Conservation (phyloP, 2,329 filamentous ascomycete genomes). For the Alternaria solani region DNA sequence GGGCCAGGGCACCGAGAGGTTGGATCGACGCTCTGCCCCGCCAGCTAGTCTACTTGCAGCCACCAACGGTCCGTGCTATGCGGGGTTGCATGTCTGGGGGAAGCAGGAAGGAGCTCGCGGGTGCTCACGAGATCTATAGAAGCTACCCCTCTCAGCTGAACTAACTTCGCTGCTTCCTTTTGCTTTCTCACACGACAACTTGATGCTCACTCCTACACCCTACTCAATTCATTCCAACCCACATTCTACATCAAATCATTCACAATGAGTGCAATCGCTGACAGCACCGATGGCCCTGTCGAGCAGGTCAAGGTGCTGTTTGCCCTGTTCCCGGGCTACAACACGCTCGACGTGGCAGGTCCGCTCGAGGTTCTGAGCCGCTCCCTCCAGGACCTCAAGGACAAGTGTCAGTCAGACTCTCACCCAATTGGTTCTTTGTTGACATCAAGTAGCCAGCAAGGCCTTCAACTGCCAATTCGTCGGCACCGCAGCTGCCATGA, state of each 20-base stretch:
- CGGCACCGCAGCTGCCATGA: constrained; percentile 56
- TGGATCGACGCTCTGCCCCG: constrained; percentile 28
- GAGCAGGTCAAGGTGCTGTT: constrained; percentile 71
- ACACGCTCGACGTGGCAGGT: constrained; percentile 65
- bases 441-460: constrained; percentile 55
- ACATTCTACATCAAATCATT: constrained; percentile 31
- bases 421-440: constrained; percentile 23
- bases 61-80: constrained; percentile 27
- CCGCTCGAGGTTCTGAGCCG: constrained; percentile 66
- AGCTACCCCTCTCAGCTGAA: constrained; percentile 35
- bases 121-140: constrained; percentile 31
- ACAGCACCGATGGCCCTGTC: constrained; percentile 54
- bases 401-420: constrained; percentile 54
- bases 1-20: constrained; percentile 18
- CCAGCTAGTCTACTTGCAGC: constrained; percentile 23
- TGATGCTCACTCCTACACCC: constrained; percentile 24
- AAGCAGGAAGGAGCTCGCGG: constrained; percentile 31
- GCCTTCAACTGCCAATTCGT: constrained; percentile 64
- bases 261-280: constrained; percentile 53
- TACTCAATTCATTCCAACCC: constrained; percentile 27
- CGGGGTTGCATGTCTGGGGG: constrained; percentile 38
- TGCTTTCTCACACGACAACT: constrained; percentile 29
- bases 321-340: constrained; percentile 64
- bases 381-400: constrained; percentile 63
- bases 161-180: constrained; percentile 20